Evolutionary conservation across 768 basidiomycete genomes (phyloP).

Genomic region (Lentinula raphanica): DNA sequence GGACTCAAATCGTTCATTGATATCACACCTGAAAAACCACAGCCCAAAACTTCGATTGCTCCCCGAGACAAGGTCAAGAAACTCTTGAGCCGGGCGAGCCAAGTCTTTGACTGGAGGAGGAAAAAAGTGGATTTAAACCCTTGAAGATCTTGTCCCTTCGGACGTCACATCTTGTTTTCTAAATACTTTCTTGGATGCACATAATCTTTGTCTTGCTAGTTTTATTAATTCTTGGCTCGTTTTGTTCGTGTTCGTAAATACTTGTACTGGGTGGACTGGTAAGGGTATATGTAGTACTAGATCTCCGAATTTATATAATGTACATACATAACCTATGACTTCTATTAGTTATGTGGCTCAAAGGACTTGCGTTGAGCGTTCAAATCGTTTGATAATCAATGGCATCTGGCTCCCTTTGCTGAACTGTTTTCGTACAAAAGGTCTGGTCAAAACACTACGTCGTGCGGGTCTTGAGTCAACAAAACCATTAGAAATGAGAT

Average conservation of each 20-base stretch:
- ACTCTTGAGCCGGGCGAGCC: conserved; percentile 8
- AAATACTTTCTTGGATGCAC: neutral
- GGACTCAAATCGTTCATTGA: conserved; percentile 9
- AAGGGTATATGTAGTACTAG: neutral
- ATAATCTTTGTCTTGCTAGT: neutral
- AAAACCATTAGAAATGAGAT: neutral
- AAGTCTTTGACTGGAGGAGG: conserved; percentile 5
- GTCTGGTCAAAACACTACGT: conserved; percentile 57
- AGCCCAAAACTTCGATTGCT: neutral
- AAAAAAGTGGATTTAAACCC: neutral
- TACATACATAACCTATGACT: neutral
- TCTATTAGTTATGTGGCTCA: neutral
- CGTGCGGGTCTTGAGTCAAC: neutral
- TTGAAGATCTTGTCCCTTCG: neutral
- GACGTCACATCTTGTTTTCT: too few species aligned
- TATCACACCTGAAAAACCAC: conserved; percentile 6
- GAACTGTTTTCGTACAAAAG: conserved; percentile 50
- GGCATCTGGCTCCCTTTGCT: conserved; percentile 62
- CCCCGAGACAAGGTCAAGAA: neutral
- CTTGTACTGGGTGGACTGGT: neutral
- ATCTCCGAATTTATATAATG: neutral
- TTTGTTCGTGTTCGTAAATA: neutral
- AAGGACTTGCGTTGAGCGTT: neutral
- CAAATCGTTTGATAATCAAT: conserved; percentile 37
- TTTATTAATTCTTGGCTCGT: neutral